Evolutionary conservation across 805 yeast species (phyloP).

Genomic region (Priceomyces medius): DNA sequence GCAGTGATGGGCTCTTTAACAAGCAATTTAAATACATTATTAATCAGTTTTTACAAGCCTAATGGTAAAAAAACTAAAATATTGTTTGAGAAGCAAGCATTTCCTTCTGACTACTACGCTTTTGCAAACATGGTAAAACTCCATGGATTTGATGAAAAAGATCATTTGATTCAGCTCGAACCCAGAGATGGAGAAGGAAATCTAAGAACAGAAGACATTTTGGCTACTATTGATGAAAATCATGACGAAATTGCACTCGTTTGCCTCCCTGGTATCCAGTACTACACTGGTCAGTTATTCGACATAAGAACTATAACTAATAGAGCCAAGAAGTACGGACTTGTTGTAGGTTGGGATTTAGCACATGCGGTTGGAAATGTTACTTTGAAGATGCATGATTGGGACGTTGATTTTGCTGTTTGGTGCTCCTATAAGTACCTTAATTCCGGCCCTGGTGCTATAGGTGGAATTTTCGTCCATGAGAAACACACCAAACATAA

Average conservation of each 20-base stretch:
- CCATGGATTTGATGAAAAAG: conserved; percentile 50
- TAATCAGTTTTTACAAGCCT: conserved; percentile 76
- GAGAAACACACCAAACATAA: conserved; percentile 42
- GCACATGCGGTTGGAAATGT: conserved; percentile 96
- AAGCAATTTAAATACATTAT: conserved; percentile 70
- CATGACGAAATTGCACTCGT: conserved; percentile 68
- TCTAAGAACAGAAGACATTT: conserved; percentile 62
- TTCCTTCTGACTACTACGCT: conserved; percentile 91
- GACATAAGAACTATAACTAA: conserved; percentile 71
- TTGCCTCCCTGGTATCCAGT: conserved; percentile 85
- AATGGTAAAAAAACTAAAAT: conserved; percentile 58
- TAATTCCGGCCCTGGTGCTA: conserved; percentile 92
- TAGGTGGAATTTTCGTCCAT: conserved; percentile 82
- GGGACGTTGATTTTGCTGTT: conserved; percentile 91
- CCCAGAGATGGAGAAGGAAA: conserved; percentile 60
- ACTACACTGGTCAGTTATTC: conserved; percentile 86
- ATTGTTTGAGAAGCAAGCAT: conserved; percentile 80
- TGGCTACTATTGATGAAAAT: conserved; percentile 52
- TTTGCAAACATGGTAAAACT: conserved; percentile 68
- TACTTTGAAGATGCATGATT: conserved; percentile 70
- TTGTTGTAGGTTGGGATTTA: conserved; percentile 87
- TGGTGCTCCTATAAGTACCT: conserved; percentile 94
- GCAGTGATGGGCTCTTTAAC: conserved; percentile 89
- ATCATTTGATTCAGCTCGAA: conserved; percentile 58
- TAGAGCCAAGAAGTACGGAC: conserved; percentile 50